Percentiles rank a stretch among this genome's conserved stretches.
Evolutionary conservation across 2,329 filamentous ascomycete genomes (phyloP).

Genomic region (Cercospora zeina): DNA sequence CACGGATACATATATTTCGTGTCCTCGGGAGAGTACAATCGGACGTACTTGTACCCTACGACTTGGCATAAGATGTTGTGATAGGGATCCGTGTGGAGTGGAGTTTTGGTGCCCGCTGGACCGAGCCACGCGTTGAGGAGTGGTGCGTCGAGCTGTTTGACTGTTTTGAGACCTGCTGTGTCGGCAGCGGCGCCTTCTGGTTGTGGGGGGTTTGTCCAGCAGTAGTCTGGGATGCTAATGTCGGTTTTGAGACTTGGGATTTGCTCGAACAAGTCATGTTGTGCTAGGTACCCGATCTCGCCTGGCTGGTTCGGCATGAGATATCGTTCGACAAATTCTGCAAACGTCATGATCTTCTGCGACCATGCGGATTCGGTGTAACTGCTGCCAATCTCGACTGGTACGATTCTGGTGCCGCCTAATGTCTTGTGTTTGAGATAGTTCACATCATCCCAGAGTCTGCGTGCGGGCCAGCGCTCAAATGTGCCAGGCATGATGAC

Average conservation of each 20-base stretch:
- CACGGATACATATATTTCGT: slow-evolving; percentile 62
- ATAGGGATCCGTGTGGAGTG: slow-evolving; percentile 89
- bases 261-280: slow-evolving; percentile 83
- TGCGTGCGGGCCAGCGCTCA: slow-evolving; percentile 74
- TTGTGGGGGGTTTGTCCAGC: slow-evolving; percentile 67
- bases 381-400: slow-evolving; percentile 68
- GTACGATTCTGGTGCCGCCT: slow-evolving; percentile 67
- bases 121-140: slow-evolving; percentile 92
- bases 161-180: slow-evolving; percentile 28
- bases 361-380: slow-evolving; percentile 86
- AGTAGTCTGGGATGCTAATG: slow-evolving; percentile 79
- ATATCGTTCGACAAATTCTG: slow-evolving; percentile 65
- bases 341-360: slow-evolving; percentile 75
- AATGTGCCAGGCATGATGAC: slow-evolving; percentile 69
- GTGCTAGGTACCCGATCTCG: slow-evolving; percentile 76
- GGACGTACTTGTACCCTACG: slow-evolving; percentile 87
- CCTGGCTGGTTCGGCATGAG: slow-evolving; percentile 47
- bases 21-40: slow-evolving; percentile 73
- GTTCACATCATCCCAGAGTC: slow-evolving; percentile 68
- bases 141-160: slow-evolving; percentile 53
- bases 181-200: slow-evolving; percentile 40
- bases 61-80: slow-evolving; percentile 90
- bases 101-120: slow-evolving; percentile 82
- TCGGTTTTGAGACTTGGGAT: slow-evolving; percentile 75
- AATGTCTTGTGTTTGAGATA: slow-evolving; percentile 78